phyloP scores from a whole-genome alignment of 495 filamentous ascomycete genomes.

The Aspergillus sclerotioniger region DNA sequence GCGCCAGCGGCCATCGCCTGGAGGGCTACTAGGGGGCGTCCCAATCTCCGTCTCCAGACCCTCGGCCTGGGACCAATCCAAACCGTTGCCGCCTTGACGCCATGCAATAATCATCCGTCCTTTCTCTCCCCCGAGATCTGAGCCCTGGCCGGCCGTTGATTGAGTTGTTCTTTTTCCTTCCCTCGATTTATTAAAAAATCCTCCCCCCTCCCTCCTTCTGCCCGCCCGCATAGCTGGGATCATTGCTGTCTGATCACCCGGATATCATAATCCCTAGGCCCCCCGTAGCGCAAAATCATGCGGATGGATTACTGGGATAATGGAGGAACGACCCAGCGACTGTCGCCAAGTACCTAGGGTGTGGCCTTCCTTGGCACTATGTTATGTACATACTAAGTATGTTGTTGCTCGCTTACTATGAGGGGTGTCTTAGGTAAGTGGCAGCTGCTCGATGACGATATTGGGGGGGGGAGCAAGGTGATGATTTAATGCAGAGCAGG shows the following conservation, averaged over 20 bases:
- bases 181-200: constrained; percentile 2
- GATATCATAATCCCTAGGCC: too few relatives aligned
- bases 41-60: constrained; percentile 12
- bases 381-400: not conserved
- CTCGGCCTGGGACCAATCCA: constrained; percentile 8
- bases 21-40: constrained; percentile 1
- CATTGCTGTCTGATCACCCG: not conserved
- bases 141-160: constrained; percentile 14
- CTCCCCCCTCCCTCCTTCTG: too few relatives aligned
- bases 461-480: not conserved
- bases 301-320: too few relatives aligned
- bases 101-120: constrained; percentile 16
- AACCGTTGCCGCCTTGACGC: constrained; percentile 6
- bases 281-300: too few relatives aligned
- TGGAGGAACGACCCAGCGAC: too few relatives aligned
- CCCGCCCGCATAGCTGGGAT: too few relatives aligned
- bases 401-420: not conserved
- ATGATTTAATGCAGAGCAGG: too few relatives aligned
- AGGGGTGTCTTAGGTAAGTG: not conserved
- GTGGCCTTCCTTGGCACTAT: too few relatives aligned
- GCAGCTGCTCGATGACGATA: not conserved
- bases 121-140: constrained; percentile 10
- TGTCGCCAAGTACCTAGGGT: too few relatives aligned
- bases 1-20: constrained; percentile 7
- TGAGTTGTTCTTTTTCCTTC: constrained; percentile 2